Base-by-base conservation (phyloP, 441 rosid genomes). In the Euphorbia celastroides region DNA sequence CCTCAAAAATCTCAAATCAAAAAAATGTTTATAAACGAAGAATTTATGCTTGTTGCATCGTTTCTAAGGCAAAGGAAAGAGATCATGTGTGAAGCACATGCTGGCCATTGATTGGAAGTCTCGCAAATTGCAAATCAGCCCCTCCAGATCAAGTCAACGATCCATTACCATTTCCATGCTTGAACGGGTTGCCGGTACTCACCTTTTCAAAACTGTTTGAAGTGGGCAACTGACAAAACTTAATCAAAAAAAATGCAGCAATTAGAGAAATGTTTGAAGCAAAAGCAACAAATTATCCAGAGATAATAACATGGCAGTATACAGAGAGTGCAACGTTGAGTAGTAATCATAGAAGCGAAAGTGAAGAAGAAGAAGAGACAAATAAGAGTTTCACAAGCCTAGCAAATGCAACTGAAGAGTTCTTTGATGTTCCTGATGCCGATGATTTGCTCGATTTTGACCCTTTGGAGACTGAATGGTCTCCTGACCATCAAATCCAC, bases 91-190 rank as follows among this genome's bases (percentile, higher is more conserved):
- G 51, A 93, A 89, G 82, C 97, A 91, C 79, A 93, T 93, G 99
- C 96, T 93, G 75, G 97, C 99, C 67, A 77, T 89, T 78, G 97
- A 93, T 70, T 93, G 99, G 99, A 93, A 89, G 79, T 87, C 73
- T 62, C 91, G 97, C 96, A 85, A 81, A 79, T 88, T 89, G 91
- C 78, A 55, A 91, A 16, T 82, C 72, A 65, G 75, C 86, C 63
- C 84, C 96, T 73, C 75, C 90, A 27, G 95, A 92, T 69, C n/a
- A n/a, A n/a, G n/a, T n/a, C n/a, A n/a, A n/a, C 81, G 89, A 71
- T 83, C 93, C 67, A 88, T 85, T 70, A 93, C 97, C 57, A 87
- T 86, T 63, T 72, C 84, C 76, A 93, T 91, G 97, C 92, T 93
- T 66, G 96, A 81, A 65, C 86, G 97, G 85, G 79, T 93, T 76